Evolutionary conservation across 805 yeast species (phyloP), one percentile per base, ranked within the genome.

Genomic region (Brettanomyces anomalus): DNA sequence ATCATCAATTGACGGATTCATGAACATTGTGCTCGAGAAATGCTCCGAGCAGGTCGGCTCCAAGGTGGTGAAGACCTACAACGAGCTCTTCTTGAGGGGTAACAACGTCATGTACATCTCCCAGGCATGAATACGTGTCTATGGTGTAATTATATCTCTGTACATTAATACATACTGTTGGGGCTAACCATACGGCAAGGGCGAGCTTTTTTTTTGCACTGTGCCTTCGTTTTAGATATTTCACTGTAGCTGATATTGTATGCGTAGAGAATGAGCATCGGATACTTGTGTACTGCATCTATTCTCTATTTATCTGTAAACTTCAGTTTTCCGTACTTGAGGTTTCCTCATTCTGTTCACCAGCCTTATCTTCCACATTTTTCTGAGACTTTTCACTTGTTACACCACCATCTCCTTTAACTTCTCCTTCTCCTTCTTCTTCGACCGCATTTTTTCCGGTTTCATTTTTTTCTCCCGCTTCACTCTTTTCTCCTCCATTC

Each of bases 1-100:
- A 13, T 42, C 85, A 53, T 85, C 96, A 34, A 89, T 93, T 45
- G 98, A 93, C 60, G 97, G 97, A 7, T 93, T 81, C 67, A 88
- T 93, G 96, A 93, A 93, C 64, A 82, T 93, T 39, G 95, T 90
- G 2, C 71, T 93, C 49, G 87, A 84, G 43, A 73, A 79, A 47
- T 78, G 95, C 4, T 70, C 76, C 38, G 98, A 93, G 57, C 61
- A 64, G 37, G 75, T 76, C 30, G 74, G 74, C 5, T 68, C 70
- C 38, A 56, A 60, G 36, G 74, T 72, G 32, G 75, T 72, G 47
- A 66, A 63, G 21, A 81, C 77, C 48, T 58, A 60, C 44, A 85
- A 85, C 28, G 95, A 85, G 61, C 88, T 85, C 24, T 87, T 87
- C 57, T 77, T 87, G 50, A 76, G 95, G 62, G 95, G 95, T 33